Conservation (phyloP, 768 basidiomycete species). For the Amanita molliuscula region DNA sequence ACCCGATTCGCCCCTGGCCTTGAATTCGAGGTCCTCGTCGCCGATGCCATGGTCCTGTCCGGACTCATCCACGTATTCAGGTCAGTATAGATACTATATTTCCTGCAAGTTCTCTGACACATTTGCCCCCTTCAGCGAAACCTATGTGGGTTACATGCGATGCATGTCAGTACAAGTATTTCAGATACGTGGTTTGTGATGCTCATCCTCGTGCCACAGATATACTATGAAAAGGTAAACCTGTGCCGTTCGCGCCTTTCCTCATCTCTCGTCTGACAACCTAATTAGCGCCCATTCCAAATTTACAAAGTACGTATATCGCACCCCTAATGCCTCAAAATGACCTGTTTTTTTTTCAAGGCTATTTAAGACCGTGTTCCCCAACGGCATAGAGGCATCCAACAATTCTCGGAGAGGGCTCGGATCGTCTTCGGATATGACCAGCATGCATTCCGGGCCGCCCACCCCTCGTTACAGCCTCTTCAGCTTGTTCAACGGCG, state of each 20-base stretch:
- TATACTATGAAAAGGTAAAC: constrained; percentile 45
- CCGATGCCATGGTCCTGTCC: constrained; percentile 61
- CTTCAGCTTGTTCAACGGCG: not conserved
- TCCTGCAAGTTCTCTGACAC: not conserved
- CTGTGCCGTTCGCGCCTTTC: not conserved
- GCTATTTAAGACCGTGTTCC: constrained; percentile 59
- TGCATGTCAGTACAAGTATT: constrained; percentile 44
- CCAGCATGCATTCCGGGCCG: too few relatives aligned
- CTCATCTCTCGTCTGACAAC: not conserved
- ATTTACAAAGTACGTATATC: constrained; percentile 47
- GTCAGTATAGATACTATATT: constrained; percentile 23
- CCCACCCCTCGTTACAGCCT: constrained; percentile 8
- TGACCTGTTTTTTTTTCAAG: constrained; percentile 23
- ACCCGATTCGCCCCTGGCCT: constrained; percentile 46
- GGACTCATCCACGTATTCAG: constrained; percentile 64
- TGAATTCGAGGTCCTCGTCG: constrained; percentile 70
- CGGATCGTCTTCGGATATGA: constrained; percentile 12
- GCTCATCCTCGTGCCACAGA: constrained; percentile 13
- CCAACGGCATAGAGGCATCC: constrained; percentile 41
- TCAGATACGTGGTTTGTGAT: not conserved
- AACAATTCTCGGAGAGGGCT: constrained; percentile 28
- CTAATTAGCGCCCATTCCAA: constrained; percentile 57
- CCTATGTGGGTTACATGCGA: constrained; percentile 70
- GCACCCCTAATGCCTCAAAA: not conserved
- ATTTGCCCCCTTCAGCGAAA: constrained; percentile 34